Evolutionary conservation across 495 filamentous ascomycete genomes (phyloP).

Genomic region (Aspergillus carlsbadensis): DNA sequence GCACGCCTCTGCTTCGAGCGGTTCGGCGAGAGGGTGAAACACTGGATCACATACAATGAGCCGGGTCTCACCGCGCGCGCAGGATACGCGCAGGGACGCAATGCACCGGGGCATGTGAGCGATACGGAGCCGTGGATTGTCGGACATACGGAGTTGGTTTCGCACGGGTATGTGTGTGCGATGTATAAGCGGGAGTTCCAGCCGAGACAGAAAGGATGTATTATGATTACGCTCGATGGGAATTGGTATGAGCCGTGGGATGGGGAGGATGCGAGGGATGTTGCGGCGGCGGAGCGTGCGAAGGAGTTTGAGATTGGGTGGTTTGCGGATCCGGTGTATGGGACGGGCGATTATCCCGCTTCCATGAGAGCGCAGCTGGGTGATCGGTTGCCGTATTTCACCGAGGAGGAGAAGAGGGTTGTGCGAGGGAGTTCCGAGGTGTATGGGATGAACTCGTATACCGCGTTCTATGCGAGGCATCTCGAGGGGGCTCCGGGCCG

Average conservation of each 20-base stretch:
- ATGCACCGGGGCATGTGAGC: slow-evolving; percentile 17
- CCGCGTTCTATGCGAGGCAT: slow-evolving; percentile 62
- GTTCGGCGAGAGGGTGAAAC: slow-evolving; percentile 40
- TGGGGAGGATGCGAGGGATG: slow-evolving; percentile 17
- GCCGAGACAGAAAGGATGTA: slow-evolving; percentile 23
- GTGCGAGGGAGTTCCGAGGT: slow-evolving; percentile 53
- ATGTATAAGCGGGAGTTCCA: slow-evolving; percentile 39
- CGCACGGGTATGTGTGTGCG: slow-evolving; percentile 39
- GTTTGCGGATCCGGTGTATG: slow-evolving; percentile 65
- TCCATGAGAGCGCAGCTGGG: slow-evolving; percentile 66
- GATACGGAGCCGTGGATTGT: slow-evolving; percentile 42
- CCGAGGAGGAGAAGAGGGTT: slow-evolving; percentile 55
- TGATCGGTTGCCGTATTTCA: slow-evolving; percentile 60
- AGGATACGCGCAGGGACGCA: background rate
- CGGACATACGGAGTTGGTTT: slow-evolving; percentile 37
- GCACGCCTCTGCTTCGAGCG: slow-evolving; percentile 37
- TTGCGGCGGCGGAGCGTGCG: slow-evolving; percentile 39
- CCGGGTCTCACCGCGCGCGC: slow-evolving; percentile 36
- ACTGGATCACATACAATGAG: slow-evolving; percentile 53
- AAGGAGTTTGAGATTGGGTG: slow-evolving; percentile 48
- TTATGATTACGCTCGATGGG: slow-evolving; percentile 38
- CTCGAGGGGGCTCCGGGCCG: slow-evolving; percentile 30
- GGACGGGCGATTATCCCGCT: slow-evolving; percentile 60
- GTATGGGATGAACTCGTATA: slow-evolving; percentile 78
- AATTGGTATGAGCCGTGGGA: slow-evolving; percentile 51